Percentiles rank a stretch among this genome's conserved stretches.
Conservation (phyloP, 371 early-diverging fungal genomes). For the Mucor lusitanicus region DNA sequence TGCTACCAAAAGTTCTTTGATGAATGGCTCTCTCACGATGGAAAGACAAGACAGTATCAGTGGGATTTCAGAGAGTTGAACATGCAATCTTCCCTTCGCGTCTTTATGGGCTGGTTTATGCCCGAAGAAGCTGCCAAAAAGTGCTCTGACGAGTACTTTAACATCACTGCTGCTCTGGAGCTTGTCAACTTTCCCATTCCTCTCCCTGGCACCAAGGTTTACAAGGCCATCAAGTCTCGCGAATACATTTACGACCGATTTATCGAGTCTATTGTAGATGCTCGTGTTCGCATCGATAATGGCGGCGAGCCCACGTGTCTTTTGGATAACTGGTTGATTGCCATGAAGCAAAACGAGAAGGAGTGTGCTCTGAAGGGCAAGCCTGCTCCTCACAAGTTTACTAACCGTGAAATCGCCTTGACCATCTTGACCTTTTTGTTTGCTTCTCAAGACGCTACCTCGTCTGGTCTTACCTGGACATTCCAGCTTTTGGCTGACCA, state of each 20-base stretch:
- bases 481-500: constrained; percentile 33
- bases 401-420: constrained; percentile 27
- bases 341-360: constrained; percentile 22
- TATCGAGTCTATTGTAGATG: constrained; percentile 21
- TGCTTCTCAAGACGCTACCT: constrained; percentile 33
- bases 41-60: constrained; percentile 19
- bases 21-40: constrained; percentile 24
- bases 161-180: constrained; percentile 38
- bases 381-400: constrained; percentile 20
- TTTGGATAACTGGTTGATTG: constrained; percentile 24
- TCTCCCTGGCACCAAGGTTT: constrained; percentile 38
- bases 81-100: constrained; percentile 30
- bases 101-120: constrained; percentile 35
- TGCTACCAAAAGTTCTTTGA: constrained; percentile 23
- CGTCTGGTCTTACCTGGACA: constrained; percentile 31
- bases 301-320: constrained; percentile 19
- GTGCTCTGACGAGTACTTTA: constrained; percentile 34
- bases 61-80: constrained; percentile 29
- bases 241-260: constrained; percentile 31
- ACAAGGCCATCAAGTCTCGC: constrained; percentile 33
- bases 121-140: constrained; percentile 23
- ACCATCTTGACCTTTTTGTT: constrained; percentile 30
- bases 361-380: constrained; percentile 14
- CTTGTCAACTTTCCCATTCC: constrained; percentile 40
- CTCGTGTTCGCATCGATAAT: constrained; percentile 20